A percentile compares a stretch with the other conserved stretches of the same genome.
Evolutionary conservation across 2,329 filamentous ascomycete species (phyloP).

Genomic region (Trichoderma sp.): DNA sequence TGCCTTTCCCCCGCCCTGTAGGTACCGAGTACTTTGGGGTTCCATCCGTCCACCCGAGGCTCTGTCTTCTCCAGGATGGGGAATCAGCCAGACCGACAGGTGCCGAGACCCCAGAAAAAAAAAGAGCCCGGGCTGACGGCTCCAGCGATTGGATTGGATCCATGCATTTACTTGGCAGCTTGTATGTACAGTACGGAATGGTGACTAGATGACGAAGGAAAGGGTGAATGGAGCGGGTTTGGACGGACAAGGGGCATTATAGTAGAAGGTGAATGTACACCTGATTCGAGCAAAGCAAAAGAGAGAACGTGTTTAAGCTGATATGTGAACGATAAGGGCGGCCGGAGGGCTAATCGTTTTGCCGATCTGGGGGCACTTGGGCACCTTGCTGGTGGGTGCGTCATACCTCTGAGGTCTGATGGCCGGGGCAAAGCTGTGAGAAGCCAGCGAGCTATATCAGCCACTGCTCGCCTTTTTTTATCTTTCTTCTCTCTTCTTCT

Average conservation of each 20-base stretch:
- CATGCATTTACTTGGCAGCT: too few relatives aligned
- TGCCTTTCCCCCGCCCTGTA: neutral
- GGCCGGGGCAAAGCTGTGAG: neutral
- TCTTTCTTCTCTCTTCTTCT: neutral
- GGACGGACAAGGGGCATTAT: neutral
- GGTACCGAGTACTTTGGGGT: conserved; percentile 2
- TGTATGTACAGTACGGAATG: too few relatives aligned
- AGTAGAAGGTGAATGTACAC: neutral
- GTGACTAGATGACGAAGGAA: neutral
- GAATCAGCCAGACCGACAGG: conserved; percentile 36
- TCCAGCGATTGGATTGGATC: neutral
- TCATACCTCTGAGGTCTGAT: conserved; percentile 13
- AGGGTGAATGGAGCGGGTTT: neutral
- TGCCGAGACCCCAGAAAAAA: conserved; percentile 36
- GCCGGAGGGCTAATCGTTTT: conserved; percentile 25
- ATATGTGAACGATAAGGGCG: neutral
- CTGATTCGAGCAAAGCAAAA: too few relatives aligned
- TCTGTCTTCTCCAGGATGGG: neutral
- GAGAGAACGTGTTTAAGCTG: neutral
- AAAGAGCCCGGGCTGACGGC: conserved; percentile 1
- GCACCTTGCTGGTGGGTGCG: neutral
- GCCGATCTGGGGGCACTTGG: conserved; percentile 11
- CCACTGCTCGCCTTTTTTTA: neutral
- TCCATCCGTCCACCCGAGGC: conserved; percentile 41
- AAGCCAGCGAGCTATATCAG: conserved; percentile 22